Base-by-base conservation (phyloP, 495 filamentous ascomycete genomes). In the Lichina pygmaea region DNA sequence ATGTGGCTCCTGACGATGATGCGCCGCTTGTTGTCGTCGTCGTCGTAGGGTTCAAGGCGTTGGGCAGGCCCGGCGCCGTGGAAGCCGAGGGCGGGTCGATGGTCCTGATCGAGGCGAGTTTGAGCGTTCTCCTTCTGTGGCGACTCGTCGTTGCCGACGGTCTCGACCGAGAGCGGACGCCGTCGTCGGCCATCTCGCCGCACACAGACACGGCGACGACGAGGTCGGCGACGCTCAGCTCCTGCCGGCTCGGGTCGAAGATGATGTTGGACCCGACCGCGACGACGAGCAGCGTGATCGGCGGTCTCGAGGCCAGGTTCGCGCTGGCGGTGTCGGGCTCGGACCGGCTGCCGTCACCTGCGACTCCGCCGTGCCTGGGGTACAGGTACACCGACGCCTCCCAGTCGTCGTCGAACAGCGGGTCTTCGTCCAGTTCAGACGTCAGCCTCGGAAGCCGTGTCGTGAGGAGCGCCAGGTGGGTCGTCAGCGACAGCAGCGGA, bases 351-450 rank as follows among this genome's bases (percentile, higher is more conserved):
- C 24, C 12, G 12, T 40, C 15, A 15, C 38, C 2, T n/a, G 38
- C 3, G 38, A 40, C 15, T 2, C 42, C n/a, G 6, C n/a, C n/a
- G n/a, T n/a, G n/a, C 36, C 68, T 64, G 1, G 79, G 72, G 62
- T 86, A 99, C 16, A 99, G 65, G 44, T 75, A 72, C 37, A 72
- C 58, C 2, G 84, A 71, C 34, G 75, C 79, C 34, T 75, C 79
- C 91, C 91, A 99, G 60, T 99, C 89, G 62, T 99, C 91, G 65
- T 93, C 78, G 65, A 99, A 95, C 53, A 93, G 74, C 2, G 91
- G 91, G 54, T 99, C 91, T 62, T 99, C 89, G 56, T 92, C 85
- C 45, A 67, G 66, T 54, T 84, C 74, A 17, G 82, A 91, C 55
- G 81, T 79, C 17, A 91, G 63, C 33, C 75, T 70, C 13, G 89